Evolutionary conservation across 2,329 filamentous ascomycete species (phyloP), one percentile per base, ranked within the genome.

Genomic region (Cytospora chrysosperma): DNA sequence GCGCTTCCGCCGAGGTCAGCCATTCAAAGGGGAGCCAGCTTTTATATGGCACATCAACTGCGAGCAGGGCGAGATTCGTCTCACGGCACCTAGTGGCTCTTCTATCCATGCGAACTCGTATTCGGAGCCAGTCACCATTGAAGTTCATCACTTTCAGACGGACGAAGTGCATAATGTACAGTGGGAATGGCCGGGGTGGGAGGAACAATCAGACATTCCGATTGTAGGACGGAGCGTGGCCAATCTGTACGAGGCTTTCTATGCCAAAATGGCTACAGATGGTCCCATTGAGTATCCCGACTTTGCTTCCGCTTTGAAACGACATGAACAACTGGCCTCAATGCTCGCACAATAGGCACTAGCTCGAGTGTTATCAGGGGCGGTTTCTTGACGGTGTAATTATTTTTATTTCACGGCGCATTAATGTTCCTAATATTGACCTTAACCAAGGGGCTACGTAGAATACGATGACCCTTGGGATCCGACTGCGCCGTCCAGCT

Each of bases 211-310:
- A 2, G 8, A 37, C n/a, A 64, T 85, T 21, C 78, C 81, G 0
- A 40, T 77, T 1, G 68, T 74, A 3, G 78, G 77, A 1, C 76
- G 81, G 59, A 82, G 79, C 67, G 80, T 88, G 30, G 85, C 78
- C 0, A 77, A 77, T 24, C 68, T 86, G 0, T 88, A 88, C 72
- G 85, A 89, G 68, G 77, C 76, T 1, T 85, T 80, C 73, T 62
- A 63, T 8, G 37, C n/a, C 3, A 37, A 65, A 19, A 19, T 27
- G 4, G 32, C 49, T 8, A 24, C 43, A 24, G 63, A 43, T 47
- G 28, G 26, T 7, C n/a, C 51, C 59, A 59, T 19, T 54, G 55
- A 28, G 1, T 59, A 66, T 58, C 61, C 63, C 15, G 40, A 59
- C 13, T 63, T 65, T 28, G 50, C 51, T 19, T 40, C 56, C 28